Evolutionary conservation across 2,329 filamentous ascomycete species (phyloP), one percentile per base, ranked within the genome.

Genomic region (Apiospora arundinis): DNA sequence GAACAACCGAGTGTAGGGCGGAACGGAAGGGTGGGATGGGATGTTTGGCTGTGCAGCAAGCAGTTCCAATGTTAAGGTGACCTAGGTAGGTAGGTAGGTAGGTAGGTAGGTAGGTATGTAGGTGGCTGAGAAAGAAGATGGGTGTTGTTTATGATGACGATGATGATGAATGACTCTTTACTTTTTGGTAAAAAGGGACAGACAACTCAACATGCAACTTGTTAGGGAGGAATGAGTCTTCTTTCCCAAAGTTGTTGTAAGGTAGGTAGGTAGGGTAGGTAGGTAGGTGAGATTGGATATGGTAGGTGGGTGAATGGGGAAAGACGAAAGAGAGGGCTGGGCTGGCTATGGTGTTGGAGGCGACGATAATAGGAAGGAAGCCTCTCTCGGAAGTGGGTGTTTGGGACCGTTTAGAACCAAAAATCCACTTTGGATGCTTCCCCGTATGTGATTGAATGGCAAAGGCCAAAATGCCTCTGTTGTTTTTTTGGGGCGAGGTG

Each of bases 291-390:
- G 69, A 72, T 70, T 45, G 42, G 12, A 45, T 45, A 45, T 63
- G 56, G 56, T 37, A 63, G 32, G 56, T 37, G 56, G 56, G 70
- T 69, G 67, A 71, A 71, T 73, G 67, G 60, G 67, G 69, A 72
- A 75, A 60, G 70, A 70, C 67, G 68, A 63, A 72, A 71, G 72
- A 70, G 69, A 73, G 56, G 56, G 56, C 52, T 60, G 52, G 52
- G 25, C 28, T 60, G 52, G 52, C 16, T 60, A 60, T 60, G 52
- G 52, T 21, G 25, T 63, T 63, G 56, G 56, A 28, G 56, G 32
- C 56, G 28, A 63, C 56, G 56, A 63, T 63, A 63, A 60, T 63
- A 63, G 56, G 56, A 63, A 63, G 56, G 56, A 63, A 63, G 56
- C 56, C 56, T 63, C 21, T 63, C 56, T 63, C 56, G 56, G 56